phyloP scores from a whole-genome alignment of 2,329 filamentous ascomycete species.

The Diaporthe sp. region DNA sequence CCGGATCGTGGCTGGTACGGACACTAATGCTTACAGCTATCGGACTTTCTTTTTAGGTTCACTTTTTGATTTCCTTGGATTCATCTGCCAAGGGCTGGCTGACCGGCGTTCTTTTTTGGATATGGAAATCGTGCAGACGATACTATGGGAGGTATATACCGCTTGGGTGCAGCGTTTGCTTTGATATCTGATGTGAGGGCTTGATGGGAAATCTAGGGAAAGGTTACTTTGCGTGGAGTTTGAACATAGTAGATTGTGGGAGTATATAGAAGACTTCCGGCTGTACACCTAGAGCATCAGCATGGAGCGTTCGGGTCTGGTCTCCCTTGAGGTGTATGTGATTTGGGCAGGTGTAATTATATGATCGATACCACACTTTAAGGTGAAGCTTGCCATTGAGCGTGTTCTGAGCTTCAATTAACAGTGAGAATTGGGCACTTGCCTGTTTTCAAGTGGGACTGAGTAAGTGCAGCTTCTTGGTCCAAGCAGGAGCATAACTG shows the following conservation, averaged over 20 bases:
- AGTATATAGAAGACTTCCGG: conserved; percentile 14
- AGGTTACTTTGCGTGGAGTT: conserved; percentile 13
- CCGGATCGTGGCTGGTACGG: conserved; percentile 38
- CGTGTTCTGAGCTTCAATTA: background rate
- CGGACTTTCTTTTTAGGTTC: background rate
- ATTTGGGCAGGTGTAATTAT: conserved; percentile 7
- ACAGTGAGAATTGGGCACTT: background rate
- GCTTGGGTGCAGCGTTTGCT: conserved; percentile 22
- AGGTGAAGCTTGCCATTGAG: no score
- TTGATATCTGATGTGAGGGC: conserved; percentile 15
- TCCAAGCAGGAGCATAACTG: background rate
- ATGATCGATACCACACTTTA: background rate
- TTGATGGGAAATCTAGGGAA: background rate
- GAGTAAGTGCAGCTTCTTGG: background rate
- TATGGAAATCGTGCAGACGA: conserved; percentile 5
- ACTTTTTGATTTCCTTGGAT: background rate
- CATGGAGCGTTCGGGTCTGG: background rate
- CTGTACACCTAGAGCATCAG: conserved; percentile 21
- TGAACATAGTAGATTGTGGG: conserved; percentile 5
- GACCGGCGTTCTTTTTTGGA: conserved; percentile 6
- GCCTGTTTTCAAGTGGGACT: background rate
- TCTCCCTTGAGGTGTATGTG: background rate
- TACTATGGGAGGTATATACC: background rate
- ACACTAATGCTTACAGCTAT: background rate
- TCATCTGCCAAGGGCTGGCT: background rate